Conservation (phyloP, 2,329 filamentous ascomycete genomes). For the Eutypa lata region DNA sequence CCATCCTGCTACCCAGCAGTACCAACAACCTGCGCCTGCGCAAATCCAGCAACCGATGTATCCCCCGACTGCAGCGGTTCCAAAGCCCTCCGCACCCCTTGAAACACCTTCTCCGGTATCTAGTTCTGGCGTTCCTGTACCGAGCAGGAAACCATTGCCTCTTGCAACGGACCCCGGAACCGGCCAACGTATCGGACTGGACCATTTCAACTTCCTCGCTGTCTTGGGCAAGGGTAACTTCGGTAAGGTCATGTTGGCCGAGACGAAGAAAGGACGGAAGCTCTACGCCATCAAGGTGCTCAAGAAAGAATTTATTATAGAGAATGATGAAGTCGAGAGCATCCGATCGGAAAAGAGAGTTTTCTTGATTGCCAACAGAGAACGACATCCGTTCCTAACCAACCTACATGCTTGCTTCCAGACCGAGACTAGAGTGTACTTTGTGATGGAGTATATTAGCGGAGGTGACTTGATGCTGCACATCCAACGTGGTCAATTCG, state of each 20-base stretch:
- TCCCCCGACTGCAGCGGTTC: constrained; percentile 24
- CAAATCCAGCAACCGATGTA: constrained; percentile 32
- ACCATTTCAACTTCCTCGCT: constrained; percentile 98
- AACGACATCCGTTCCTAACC: constrained; percentile 91
- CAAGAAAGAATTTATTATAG: constrained; percentile 99
- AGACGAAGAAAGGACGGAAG: constrained; percentile 88
- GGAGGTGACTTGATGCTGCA: constrained; percentile 99
- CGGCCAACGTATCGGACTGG: constrained; percentile 83
- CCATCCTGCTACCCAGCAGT: constrained; percentile 32
- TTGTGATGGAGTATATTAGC: constrained; percentile 99
- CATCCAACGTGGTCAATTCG: constrained; percentile 95
- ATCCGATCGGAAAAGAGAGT: constrained; percentile 97
- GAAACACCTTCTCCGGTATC: constrained; percentile 33
- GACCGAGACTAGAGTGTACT: constrained; percentile 96
- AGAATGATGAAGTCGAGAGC: constrained; percentile 98
- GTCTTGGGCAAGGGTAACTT: constrained; percentile 99
- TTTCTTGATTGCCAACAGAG: constrained; percentile 94
- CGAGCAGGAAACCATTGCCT: constrained; percentile 61
- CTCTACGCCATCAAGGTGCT: constrained; percentile 98
- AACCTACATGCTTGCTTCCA: constrained; percentile 98
- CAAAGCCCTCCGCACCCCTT: constrained; percentile 39
- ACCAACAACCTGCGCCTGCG: constrained; percentile 23
- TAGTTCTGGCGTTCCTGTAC: constrained; percentile 29
- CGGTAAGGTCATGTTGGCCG: constrained; percentile 98
- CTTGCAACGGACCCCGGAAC: constrained; percentile 69